phyloP scores from a whole-genome alignment of 768 basidiomycete genomes.

The Kwoniella pini region DNA sequence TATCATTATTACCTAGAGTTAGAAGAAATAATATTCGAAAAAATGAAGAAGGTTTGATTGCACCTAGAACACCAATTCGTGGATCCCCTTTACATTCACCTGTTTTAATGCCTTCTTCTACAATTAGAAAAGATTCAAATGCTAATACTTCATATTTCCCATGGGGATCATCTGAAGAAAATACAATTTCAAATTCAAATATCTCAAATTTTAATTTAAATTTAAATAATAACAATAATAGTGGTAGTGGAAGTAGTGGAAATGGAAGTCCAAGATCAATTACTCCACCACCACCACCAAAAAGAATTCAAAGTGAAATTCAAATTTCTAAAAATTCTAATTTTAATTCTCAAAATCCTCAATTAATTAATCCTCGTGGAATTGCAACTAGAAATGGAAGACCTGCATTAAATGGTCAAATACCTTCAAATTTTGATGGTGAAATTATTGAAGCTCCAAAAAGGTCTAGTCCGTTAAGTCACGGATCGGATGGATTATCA shows the following conservation, averaged over 20 bases:
- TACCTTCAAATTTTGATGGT: not conserved
- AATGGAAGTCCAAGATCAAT: not conserved
- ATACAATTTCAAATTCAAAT: not conserved
- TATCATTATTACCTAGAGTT: constrained; percentile 11
- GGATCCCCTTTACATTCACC: constrained; percentile 26
- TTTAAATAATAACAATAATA: not conserved
- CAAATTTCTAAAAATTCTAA: not conserved
- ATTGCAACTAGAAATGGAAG: constrained; percentile 25
- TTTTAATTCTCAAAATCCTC: not conserved
- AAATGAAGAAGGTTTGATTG: constrained; percentile 21
- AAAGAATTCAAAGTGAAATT: constrained; percentile 15
- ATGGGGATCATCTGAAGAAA: constrained; percentile 12
- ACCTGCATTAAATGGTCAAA: constrained; percentile 2
- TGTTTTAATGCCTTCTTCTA: constrained; percentile 13
- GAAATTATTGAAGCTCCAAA: constrained; percentile 14
- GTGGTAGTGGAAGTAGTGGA: not conserved
- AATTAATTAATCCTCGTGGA: constrained; percentile 16
- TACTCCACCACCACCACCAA: constrained; percentile 26
- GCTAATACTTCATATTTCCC: constrained; percentile 21
- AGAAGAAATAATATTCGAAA: not conserved
- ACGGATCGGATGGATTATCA: not conserved
- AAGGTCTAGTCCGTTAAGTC: constrained; percentile 2
- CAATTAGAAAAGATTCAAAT: not conserved
- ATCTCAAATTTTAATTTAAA: not conserved
- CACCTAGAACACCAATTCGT: constrained; percentile 22